Evolutionary conservation across 2,329 filamentous ascomycete species (phyloP).

Genomic region (Aspergillus tubingensis): DNA sequence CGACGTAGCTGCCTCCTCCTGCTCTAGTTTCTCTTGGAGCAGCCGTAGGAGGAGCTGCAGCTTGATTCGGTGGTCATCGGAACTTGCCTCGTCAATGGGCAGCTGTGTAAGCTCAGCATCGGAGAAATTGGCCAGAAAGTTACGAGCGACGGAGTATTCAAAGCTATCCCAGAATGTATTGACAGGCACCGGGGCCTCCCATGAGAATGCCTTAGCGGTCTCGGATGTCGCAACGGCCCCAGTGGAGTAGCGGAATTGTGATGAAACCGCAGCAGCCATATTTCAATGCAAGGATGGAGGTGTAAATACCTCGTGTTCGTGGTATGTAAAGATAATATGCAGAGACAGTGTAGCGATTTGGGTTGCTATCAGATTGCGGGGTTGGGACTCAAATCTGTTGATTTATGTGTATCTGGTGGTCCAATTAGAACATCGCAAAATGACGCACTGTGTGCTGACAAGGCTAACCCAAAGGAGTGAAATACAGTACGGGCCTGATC

Average conservation of each 20-base stretch:
- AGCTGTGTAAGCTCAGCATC: not conserved
- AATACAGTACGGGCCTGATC: too few species aligned
- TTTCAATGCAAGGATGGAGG: too few species aligned
- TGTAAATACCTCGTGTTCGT: too few species aligned
- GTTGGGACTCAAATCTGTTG: too few species aligned
- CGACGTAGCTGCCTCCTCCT: not conserved
- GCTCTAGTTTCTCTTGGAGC: not conserved
- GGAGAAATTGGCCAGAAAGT: not conserved
- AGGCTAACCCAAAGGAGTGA: too few species aligned
- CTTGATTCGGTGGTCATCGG: not conserved
- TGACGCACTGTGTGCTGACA: too few species aligned
- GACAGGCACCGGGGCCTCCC: not conserved
- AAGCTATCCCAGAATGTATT: not conserved
- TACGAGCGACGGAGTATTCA: not conserved
- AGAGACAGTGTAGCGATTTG: too few species aligned
- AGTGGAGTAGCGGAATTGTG: not conserved
- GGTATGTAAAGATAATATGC: too few species aligned
- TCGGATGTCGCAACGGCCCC: not conserved
- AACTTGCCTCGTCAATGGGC: not conserved
- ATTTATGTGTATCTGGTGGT: too few species aligned
- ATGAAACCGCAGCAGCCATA: too few species aligned
- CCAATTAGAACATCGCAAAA: too few species aligned
- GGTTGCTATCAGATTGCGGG: too few species aligned
- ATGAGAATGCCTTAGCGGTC: not conserved
- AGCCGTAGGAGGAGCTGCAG: not conserved